These are phyloP conservation scores for Daedaleopsis sinensis DNA, from an alignment of 768 basidiomycete species.

Conservation along the genomic window DNA sequence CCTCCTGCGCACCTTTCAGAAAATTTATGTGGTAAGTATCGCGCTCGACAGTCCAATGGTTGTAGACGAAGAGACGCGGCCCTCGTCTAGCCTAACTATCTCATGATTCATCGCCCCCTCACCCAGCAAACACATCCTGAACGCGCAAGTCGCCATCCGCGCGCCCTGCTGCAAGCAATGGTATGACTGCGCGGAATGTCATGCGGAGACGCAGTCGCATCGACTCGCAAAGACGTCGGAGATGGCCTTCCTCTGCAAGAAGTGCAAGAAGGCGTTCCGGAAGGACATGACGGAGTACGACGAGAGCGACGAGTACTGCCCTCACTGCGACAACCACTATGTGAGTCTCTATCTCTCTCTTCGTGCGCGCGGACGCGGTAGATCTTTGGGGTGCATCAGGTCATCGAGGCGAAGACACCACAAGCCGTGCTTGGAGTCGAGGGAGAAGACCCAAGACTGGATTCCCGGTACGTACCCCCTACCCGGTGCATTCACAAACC, in stretches of 20 bases:
- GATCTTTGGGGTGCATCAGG: conserved; percentile 47
- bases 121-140: conserved; percentile 90
- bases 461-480: conserved; percentile 66
- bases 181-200: conserved; percentile 97
- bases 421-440: conserved; percentile 85
- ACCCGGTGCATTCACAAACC: background rate
- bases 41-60: no score
- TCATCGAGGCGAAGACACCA: conserved; percentile 91
- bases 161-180: conserved; percentile 98
- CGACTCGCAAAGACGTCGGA: conserved; percentile 73
- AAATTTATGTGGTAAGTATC: no score
- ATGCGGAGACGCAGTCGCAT: conserved; percentile 83
- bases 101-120: no score
- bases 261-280: conserved; percentile 93
- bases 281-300: conserved; percentile 94
- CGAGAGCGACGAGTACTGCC: conserved; percentile 98
- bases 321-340: conserved; percentile 98
- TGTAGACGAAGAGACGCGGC: no score
- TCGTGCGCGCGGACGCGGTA: conserved; percentile 4
- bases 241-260: conserved; percentile 85
- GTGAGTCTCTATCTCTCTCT: conserved; percentile 48
- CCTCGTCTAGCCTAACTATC: no score
- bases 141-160: conserved; percentile 94
- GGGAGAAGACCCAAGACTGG: conserved; percentile 88
- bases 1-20: no score